Evolutionary conservation across 2,329 filamentous ascomycete species (phyloP).

Genomic region (Xylaria sp.): DNA sequence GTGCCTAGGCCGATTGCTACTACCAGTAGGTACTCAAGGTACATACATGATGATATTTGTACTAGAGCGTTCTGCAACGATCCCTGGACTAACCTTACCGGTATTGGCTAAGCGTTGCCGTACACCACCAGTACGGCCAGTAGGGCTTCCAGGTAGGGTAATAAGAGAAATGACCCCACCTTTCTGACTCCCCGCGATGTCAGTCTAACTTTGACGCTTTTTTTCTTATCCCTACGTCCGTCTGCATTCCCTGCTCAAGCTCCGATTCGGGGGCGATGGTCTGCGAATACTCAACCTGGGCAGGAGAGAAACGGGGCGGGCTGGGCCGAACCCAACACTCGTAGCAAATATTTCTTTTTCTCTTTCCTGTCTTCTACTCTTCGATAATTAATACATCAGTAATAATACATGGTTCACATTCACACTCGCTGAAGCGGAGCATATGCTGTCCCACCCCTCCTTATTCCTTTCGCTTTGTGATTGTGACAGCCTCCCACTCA

Average conservation of each 20-base stretch:
- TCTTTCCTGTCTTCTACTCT: background rate
- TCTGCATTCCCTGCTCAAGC: slow-evolving; percentile 25
- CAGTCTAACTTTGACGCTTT: slow-evolving; percentile 29
- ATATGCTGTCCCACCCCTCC: slow-evolving; percentile 20
- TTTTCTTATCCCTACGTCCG: slow-evolving; percentile 16
- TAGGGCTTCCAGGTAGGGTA: background rate
- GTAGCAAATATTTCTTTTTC: slow-evolving; percentile 14
- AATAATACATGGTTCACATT: slow-evolving; percentile 6
- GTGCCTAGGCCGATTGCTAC: background rate
- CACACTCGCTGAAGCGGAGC: background rate
- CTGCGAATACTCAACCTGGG: slow-evolving; percentile 11
- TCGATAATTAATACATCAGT: background rate
- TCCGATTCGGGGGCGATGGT: slow-evolving; percentile 34
- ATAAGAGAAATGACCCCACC: background rate
- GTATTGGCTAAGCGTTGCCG: too few species aligned
- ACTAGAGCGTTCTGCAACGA: too few species aligned
- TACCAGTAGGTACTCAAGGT: too few species aligned
- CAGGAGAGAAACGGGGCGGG: slow-evolving; percentile 30
- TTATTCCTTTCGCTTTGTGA: slow-evolving; percentile 6
- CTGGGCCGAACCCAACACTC: slow-evolving; percentile 26
- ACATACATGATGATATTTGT: too few species aligned
- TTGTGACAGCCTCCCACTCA: slow-evolving; percentile 1
- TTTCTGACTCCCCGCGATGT: slow-evolving; percentile 34
- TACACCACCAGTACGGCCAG: too few species aligned
- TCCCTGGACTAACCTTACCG: too few species aligned